Evolutionary conservation across 257 asterid species (phyloP).

Genomic region (Solanum sejunctum): DNA sequence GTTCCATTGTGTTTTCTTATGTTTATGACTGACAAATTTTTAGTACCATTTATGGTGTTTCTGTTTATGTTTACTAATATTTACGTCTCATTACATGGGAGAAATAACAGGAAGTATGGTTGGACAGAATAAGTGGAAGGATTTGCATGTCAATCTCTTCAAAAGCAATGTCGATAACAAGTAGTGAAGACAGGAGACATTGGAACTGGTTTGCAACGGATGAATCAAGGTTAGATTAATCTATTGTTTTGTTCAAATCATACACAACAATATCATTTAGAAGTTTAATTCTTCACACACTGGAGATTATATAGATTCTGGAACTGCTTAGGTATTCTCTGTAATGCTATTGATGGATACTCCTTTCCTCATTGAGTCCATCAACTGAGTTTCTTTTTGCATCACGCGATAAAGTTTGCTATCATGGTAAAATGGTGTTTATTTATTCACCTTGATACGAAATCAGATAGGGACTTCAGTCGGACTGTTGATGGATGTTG

Average conservation of each 20-base stretch:
- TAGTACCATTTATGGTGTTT: not conserved
- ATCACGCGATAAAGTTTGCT: not conserved
- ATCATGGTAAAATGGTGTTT: not conserved
- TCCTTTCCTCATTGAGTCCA: not conserved
- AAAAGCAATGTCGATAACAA: slow-evolving; percentile 77
- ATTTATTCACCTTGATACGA: not conserved
- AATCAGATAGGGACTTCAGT: not conserved
- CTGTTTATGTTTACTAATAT: not conserved
- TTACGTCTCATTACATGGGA: not conserved
- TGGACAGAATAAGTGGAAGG: slow-evolving; percentile 71
- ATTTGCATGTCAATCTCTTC: slow-evolving; percentile 88
- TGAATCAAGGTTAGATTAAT: slow-evolving; percentile 63
- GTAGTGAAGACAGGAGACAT: slow-evolving; percentile 89
- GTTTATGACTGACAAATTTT: not conserved
- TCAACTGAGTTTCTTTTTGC: not conserved
- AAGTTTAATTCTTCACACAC: not conserved
- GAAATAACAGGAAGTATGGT: slow-evolving; percentile 64
- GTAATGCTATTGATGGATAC: not conserved
- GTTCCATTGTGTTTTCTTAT: not conserved
- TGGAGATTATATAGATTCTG: not conserved
- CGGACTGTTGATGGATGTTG: not conserved
- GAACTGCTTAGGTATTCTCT: not conserved
- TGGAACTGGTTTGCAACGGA: slow-evolving; percentile 94
- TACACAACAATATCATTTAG: not conserved
- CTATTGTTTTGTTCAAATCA: not conserved